Conservation (phyloP, 2,329 filamentous ascomycete species). For the Xylariomycetidae sp. region DNA sequence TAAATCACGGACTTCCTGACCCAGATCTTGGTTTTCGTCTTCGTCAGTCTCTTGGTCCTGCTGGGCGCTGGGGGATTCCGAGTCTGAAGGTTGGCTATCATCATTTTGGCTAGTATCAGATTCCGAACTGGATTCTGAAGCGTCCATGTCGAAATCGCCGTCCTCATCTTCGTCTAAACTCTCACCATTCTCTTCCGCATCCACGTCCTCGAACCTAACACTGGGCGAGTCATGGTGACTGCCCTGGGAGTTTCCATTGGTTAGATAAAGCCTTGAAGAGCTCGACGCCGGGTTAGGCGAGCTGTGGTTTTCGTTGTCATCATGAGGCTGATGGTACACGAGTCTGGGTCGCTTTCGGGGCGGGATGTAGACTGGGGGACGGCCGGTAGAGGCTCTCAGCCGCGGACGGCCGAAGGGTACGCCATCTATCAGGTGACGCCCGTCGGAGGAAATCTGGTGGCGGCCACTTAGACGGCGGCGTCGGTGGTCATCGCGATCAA, state of each 20-base stretch:
- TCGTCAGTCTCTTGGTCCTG: too few species aligned
- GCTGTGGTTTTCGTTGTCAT: constrained; percentile 24
- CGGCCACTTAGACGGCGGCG: constrained; percentile 69
- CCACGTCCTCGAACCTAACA: constrained; percentile 29
- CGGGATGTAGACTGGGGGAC: constrained; percentile 65
- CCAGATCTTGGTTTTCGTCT: constrained; percentile 30
- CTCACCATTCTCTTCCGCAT: too few species aligned
- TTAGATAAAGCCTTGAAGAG: constrained; percentile 26
- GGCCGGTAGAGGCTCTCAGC: constrained; percentile 50
- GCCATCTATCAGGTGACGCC: constrained; percentile 78
- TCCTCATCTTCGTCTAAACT: constrained; percentile 28
- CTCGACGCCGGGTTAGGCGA: too few species aligned
- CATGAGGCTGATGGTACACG: constrained; percentile 30
- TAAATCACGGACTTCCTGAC: constrained; percentile 38
- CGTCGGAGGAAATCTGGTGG: constrained; percentile 72
- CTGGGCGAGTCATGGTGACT: constrained; percentile 12
- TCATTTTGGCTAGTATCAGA: too few species aligned
- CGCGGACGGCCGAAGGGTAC: constrained; percentile 74
- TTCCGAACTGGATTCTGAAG: neutral
- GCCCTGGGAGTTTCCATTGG: constrained; percentile 19
- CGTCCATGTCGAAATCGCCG: constrained; percentile 14
- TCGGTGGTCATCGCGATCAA: constrained; percentile 68
- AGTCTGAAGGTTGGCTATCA: too few species aligned
- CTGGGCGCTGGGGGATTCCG: constrained; percentile 1
- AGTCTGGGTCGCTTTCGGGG: constrained; percentile 63